Percentiles rank a stretch among this genome's conserved stretches.
Conservation (phyloP, 768 basidiomycete genomes). For the Auricularia sp. region DNA sequence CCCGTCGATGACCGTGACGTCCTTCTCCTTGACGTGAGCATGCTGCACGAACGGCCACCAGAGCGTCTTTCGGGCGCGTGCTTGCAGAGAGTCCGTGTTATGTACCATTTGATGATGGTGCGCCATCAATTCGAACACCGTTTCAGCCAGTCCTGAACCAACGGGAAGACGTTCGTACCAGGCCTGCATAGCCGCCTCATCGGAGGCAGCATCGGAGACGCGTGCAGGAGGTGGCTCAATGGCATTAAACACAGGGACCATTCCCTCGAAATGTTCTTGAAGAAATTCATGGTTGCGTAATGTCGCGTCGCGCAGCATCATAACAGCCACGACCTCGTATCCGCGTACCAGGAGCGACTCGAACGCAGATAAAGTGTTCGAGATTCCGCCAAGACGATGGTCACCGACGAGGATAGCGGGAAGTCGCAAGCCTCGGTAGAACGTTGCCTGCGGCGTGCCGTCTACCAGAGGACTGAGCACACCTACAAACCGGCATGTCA, state of each 20-base stretch:
- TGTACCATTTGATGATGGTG: conserved; percentile 56
- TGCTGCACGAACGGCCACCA: conserved; percentile 99
- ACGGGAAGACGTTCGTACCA: conserved; percentile 39
- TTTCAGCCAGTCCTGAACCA: conserved; percentile 25
- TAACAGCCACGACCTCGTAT: conserved; percentile 73
- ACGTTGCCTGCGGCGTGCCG: conserved; percentile 74
- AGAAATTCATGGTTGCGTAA: conserved; percentile 73
- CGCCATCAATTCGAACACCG: conserved; percentile 38
- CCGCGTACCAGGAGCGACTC: conserved; percentile 87
- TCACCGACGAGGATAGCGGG: conserved; percentile 86
- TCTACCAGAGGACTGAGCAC: conserved; percentile 85
- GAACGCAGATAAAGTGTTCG: conserved; percentile 84
- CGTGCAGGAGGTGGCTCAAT: conserved; percentile 51
- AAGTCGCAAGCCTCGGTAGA: conserved; percentile 77
- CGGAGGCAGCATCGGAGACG: conserved; percentile 36
- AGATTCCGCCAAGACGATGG: conserved; percentile 86
- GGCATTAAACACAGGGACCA: conserved; percentile 26
- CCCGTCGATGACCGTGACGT: conserved; percentile 87
- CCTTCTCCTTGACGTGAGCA: conserved; percentile 51
- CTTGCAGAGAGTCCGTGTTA: conserved; percentile 65
- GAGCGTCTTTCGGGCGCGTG: conserved; percentile 60
- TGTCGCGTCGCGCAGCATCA: conserved; percentile 78
- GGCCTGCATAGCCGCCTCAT: conserved; percentile 52
- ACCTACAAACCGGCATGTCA: conserved; percentile 36
- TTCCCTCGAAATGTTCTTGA: too few relatives aligned